Evolutionary conservation across 2,329 filamentous ascomycete species (phyloP).

Genomic region (Pyrenochaeta sp.): DNA sequence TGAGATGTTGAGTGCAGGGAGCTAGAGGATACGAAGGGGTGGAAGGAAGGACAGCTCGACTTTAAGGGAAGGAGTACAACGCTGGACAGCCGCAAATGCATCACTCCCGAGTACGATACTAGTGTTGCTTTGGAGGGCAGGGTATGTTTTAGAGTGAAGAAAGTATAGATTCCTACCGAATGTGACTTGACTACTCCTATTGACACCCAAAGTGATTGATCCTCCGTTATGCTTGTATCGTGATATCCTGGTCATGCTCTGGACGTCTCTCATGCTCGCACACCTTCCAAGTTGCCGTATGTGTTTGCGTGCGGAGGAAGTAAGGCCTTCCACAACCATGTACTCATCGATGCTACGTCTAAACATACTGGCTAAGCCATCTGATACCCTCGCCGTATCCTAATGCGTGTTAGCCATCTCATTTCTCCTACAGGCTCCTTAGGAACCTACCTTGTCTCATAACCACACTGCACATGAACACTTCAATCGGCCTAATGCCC

Average conservation of each 20-base stretch:
- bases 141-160: too few relatives aligned
- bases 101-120: too few relatives aligned
- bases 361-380: constrained; percentile 51
- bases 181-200: constrained; percentile 9
- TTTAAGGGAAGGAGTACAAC: too few relatives aligned
- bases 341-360: constrained; percentile 2
- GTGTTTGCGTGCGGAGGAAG: too few relatives aligned
- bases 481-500: constrained; percentile 71
- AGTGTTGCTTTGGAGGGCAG: too few relatives aligned
- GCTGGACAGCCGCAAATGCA: too few relatives aligned
- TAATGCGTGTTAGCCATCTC: constrained; percentile 7
- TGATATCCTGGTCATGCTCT: constrained; percentile 46
- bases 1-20: neutral
- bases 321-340: too few relatives aligned
- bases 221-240: neutral
- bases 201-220: constrained; percentile 42
- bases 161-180: constrained; percentile 9
- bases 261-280: too few relatives aligned
- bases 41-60: neutral
- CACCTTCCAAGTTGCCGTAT: too few relatives aligned
- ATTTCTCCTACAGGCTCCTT: too few relatives aligned
- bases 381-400: constrained; percentile 50
- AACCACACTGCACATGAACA: constrained; percentile 97
- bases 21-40: neutral
- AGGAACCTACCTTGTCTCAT: constrained; percentile 77